Evolutionary conservation across 2,329 filamentous ascomycete genomes (phyloP), one percentile per base, ranked within the genome.

Genomic region (Drechslerella coelobrocha): DNA sequence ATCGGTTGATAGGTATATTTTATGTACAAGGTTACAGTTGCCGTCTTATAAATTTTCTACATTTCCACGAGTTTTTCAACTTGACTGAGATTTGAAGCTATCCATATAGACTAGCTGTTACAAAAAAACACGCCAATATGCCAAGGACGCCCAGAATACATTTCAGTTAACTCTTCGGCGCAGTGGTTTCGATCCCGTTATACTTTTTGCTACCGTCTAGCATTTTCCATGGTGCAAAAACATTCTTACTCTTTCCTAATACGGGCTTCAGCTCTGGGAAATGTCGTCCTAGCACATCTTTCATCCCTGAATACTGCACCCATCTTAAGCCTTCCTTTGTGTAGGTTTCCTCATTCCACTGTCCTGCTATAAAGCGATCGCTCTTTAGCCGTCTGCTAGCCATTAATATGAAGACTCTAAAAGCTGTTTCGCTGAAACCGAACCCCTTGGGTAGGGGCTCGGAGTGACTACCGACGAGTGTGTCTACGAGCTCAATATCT

Each of bases 351-450:
- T 76, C 75, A 43, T 80, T 79, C 78, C 79, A 81, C 21, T 78
- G 74, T 0, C 77, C 77, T 0, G 80, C 81, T 26, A 82, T 81
- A 61, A 82, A 82, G 0, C 81, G 76, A 75, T 82, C 81, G 17
- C 79, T 81, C 77, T 81, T 82, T 17, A 81, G 66, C 21, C 79
- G 72, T 10, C 81, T 71, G 41, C 77, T 79, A 0, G 81, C 81
- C 80, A 82, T 82, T 1, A 82, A 69, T 37, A 82, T 81, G 62
- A 82, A 82, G 1, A 82, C 76, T 0, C 81, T 74, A 72, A 83
- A 82, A 1, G 81, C 81, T 1, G 81, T 83, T 56, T 83, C 81
- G 68, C 78, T 80, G 73, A 83, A 82, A 0, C 81, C 81, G 54
- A 82, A 83, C 0, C 81, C 81, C 29, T 78, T 75, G 2, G 80